Conservation (phyloP, 176 grass and related monocot species). For the Oryza punctata region DNA sequence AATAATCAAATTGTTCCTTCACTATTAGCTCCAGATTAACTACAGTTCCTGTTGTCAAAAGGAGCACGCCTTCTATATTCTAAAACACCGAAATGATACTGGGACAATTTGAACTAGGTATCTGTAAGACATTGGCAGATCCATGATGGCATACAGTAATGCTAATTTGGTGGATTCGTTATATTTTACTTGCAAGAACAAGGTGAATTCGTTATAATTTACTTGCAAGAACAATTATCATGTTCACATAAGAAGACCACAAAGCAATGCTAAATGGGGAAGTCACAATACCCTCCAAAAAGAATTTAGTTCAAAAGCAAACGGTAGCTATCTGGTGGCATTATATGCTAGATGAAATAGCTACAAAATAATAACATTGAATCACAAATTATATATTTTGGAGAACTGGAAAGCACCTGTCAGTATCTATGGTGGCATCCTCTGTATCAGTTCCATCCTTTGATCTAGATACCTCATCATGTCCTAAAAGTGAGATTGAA, state of each 20-base stretch:
- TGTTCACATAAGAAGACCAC: neutral
- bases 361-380: neutral
- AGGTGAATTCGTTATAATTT: neutral
- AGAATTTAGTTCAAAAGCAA: neutral
- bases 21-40: slow-evolving; percentile 10
- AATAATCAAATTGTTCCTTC: neutral
- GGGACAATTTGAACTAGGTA: neutral
- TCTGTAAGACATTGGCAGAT: neutral
- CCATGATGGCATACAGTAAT: neutral
- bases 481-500: slow-evolving; percentile 25
- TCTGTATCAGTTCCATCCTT: slow-evolving; percentile 11
- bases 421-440: slow-evolving; percentile 41
- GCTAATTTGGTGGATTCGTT: neutral
- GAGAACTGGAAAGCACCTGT: slow-evolving; percentile 40
- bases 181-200: neutral
- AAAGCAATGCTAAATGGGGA: neutral
- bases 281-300: neutral
- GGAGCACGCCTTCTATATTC: neutral
- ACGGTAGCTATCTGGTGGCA: neutral
- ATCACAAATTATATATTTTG: neutral
- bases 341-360: neutral
- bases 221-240: neutral
- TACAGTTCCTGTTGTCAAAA: neutral
- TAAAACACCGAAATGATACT: neutral
- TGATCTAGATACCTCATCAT: slow-evolving; percentile 30